Evolutionary conservation across 2,329 filamentous ascomycete species (phyloP), one percentile per base, ranked within the genome.

Genomic region (Diaporthe sp.): DNA sequence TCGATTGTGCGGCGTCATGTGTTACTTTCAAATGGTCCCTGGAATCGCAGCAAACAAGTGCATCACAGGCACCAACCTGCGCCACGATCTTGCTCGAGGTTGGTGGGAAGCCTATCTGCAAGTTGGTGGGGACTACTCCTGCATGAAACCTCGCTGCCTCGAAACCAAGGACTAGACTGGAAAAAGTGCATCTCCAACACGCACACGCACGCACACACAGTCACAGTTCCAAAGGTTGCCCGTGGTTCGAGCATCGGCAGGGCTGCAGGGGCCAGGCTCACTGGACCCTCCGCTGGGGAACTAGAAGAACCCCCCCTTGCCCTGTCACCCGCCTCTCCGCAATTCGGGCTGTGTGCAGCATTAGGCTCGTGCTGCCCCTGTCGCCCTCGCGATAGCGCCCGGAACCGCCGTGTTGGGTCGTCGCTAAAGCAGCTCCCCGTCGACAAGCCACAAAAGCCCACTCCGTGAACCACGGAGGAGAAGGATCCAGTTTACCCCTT

Each of bases 361-460:
- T 39, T 68, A 68, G 63, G 63, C 63, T 68, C 63, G 63, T 68
- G 63, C 63, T 39, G 63, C 47, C 63, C 63, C 63, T 68, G 63
- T 53, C 47, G n/a, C 47, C 47, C 47, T 68, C 47, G 63, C 63
- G 32, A 68, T 53, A 68, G 63, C 63, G 32, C 47, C 47, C 63
- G 63, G 63, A 39, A 53, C 63, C 63, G 47, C 63, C 63, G 63
- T 53, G 63, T 68, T 68, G 63, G 63, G 63, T 68, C 63, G 63
- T 68, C 47, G 63, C 63, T 68, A 68, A 68, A 39, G 63, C 63
- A 68, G 63, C 63, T 68, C 63, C 47, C 63, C 63, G 63, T 68
- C 17, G 47, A 50, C n/a, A 68, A 68, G 63, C 63, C 63, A 68
- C 63, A 66, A 25, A 51, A 51, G 44, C 63, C 63, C 30, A 27